These are phyloP conservation scores for Inonotus obliquus DNA, from an alignment of 1,284 basidiomycete species.

Conservation along the genomic window DNA sequence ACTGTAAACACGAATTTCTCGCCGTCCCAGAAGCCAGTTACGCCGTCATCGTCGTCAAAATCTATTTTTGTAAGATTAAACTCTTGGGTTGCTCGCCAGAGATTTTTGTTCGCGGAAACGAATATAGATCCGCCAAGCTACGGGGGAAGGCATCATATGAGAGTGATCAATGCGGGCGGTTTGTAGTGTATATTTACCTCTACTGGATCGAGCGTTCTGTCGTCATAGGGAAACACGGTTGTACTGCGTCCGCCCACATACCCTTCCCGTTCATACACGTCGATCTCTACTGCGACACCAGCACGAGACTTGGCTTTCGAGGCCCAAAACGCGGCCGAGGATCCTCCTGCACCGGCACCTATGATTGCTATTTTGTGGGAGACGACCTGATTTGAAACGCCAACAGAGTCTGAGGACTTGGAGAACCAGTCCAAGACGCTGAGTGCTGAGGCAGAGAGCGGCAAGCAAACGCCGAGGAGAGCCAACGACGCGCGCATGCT, in stretches of 20 bases:
- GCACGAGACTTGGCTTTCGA: slow-evolving; percentile 66
- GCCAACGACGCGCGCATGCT: slow-evolving; percentile 13
- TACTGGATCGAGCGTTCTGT: slow-evolving; percentile 55
- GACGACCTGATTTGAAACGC: slow-evolving; percentile 15
- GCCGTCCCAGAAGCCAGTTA: slow-evolving; percentile 83
- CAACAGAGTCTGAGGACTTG: slow-evolving; percentile 4
- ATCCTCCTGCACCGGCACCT: slow-evolving; percentile 85
- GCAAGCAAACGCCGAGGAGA: background rate
- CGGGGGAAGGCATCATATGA: background rate
- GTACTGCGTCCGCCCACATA: slow-evolving; percentile 87
- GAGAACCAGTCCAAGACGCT: slow-evolving; percentile 15
- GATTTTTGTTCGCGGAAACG: slow-evolving; percentile 75
- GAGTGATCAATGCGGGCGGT: background rate
- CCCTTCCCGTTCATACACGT: slow-evolving; percentile 73
- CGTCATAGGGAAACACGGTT: slow-evolving; percentile 71
- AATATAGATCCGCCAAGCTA: slow-evolving; percentile 85
- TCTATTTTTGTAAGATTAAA: slow-evolving; percentile 66
- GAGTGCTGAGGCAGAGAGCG: slow-evolving; percentile 7
- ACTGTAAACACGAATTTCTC: slow-evolving; percentile 64
- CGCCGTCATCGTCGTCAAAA: slow-evolving; percentile 48
- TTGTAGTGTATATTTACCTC: slow-evolving; percentile 37
- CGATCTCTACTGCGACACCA: slow-evolving; percentile 66
- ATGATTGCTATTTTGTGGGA: slow-evolving; percentile 65
- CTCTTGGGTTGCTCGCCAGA: slow-evolving; percentile 75
- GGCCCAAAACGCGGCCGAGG: slow-evolving; percentile 85